Base-by-base conservation (phyloP, 306 rosid species). In the Benincasa hispida region DNA sequence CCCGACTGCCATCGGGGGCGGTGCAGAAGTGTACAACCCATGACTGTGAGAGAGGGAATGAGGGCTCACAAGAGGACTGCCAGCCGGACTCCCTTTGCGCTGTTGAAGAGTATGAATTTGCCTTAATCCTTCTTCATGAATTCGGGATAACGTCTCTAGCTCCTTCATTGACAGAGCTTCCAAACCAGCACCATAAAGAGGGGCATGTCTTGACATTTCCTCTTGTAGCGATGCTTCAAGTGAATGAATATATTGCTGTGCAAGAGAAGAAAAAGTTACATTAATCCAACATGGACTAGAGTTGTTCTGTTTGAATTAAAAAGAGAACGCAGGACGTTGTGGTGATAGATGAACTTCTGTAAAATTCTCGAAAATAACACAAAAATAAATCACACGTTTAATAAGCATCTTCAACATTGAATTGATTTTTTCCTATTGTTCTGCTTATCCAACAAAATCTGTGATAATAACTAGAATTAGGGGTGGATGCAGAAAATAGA, bases 171-270 rank as follows among this genome's bases (percentile, higher is more conserved):
- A 92, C 60, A 95, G 86, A 79, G 97, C 95, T 81, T 95, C 98
- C 81, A 95, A 83, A 74, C 99, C 99, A 30, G 93, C 98, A 56
- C 99, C 99, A 60, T 92, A 95, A 5, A 95, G 82, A 79, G 99
- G 98, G 65, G 98, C 99, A 79, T 95, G 97, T 24, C 96, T 87
- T 14, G 99, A 89, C 97, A 95, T 92, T 88, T 95, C 99, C 86
- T 95, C 99, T 80, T 90, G 93, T 19, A 95, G 96, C 45, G 99
- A 92, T 54, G 88, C 86, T 86, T 92, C 97, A 2, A 92, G 91
- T 13, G 93, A 84, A 86, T 92, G 99, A 83, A 95, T 95, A 75
- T 95, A 90, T 88, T 95, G 98, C 99, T 95, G n/a, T n/a, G 92
- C 93, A 86, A 72, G 68, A 57, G 50, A 30, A 82, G 78, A 83